A percentile compares a stretch with the other conserved stretches of the same genome.
phyloP scores from a whole-genome alignment of 2,329 filamentous ascomycete species.

The Sphaerulina musiva region DNA sequence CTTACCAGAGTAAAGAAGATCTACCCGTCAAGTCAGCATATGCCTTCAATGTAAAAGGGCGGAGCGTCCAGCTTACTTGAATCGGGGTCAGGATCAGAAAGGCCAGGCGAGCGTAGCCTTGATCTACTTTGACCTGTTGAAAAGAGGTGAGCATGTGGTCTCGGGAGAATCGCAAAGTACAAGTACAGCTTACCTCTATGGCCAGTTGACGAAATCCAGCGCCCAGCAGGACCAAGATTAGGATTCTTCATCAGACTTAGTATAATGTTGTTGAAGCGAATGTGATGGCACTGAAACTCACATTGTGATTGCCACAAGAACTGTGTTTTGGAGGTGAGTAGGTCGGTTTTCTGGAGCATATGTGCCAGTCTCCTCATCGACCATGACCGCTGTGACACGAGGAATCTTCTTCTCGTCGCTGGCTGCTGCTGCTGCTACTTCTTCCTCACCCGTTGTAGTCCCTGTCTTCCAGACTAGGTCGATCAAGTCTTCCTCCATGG shows the following conservation, averaged over 20 bases:
- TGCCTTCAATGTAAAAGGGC: background rate
- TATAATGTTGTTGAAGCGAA: background rate
- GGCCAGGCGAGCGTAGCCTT: conserved; percentile 55
- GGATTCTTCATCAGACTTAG: conserved; percentile 28
- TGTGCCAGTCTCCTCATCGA: conserved; percentile 65
- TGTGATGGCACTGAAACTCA: background rate
- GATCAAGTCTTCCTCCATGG: conserved; percentile 71
- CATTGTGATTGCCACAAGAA: conserved; percentile 61
- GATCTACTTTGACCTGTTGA: conserved; percentile 52
- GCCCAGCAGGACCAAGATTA: conserved; percentile 61
- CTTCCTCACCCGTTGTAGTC: conserved; percentile 47
- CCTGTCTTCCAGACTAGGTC: conserved; percentile 62
- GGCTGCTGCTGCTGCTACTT: conserved; percentile 36
- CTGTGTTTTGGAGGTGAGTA: conserved; percentile 63
- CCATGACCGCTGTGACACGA: conserved; percentile 35
- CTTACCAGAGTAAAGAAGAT: conserved; percentile 65
- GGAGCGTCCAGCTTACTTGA: conserved; percentile 39
- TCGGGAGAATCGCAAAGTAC: background rate
- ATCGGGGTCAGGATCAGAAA: conserved; percentile 62
- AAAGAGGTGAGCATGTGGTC: background rate
- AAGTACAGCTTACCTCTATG: conserved; percentile 43
- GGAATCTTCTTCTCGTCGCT: conserved; percentile 26
- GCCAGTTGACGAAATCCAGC: conserved; percentile 64
- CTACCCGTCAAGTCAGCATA: background rate
- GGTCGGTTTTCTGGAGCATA: conserved; percentile 54